Conservation (phyloP, 148 eudicot species). For the Oxyria digyna region DNA sequence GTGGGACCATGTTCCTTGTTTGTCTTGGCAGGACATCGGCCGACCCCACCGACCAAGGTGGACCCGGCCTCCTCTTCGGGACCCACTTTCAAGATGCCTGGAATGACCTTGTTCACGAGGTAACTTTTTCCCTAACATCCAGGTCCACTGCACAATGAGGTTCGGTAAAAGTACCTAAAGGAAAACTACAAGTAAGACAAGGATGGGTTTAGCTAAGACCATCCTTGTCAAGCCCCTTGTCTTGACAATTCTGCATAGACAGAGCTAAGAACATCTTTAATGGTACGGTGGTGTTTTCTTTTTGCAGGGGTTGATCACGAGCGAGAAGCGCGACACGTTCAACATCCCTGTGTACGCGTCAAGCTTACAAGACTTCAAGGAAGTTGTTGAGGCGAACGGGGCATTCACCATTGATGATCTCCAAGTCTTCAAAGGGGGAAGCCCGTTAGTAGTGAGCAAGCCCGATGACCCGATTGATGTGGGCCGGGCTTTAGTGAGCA, state of each 20-base stretch:
- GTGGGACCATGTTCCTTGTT: slow-evolving; percentile 91
- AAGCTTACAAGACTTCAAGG: slow-evolving; percentile 70
- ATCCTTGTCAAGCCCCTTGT: too few relatives aligned
- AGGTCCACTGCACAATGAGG: too few relatives aligned
- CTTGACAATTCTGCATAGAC: too few relatives aligned
- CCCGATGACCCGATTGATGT: slow-evolving; percentile 65
- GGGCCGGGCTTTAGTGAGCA: slow-evolving; percentile 66
- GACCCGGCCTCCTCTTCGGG: slow-evolving; percentile 87
- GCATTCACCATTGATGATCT: slow-evolving; percentile 60
- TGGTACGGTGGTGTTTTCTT: too few relatives aligned
- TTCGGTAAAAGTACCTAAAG: too few relatives aligned
- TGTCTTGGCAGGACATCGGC: slow-evolving; percentile 68
- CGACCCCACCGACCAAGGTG: slow-evolving; percentile 93
- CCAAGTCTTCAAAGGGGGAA: slow-evolving; percentile 74
- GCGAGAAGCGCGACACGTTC: slow-evolving; percentile 74
- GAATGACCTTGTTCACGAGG: slow-evolving; percentile 95
- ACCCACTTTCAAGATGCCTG: slow-evolving; percentile 98
- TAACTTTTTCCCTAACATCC: slow-evolving; percentile 10
- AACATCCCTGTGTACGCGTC: slow-evolving; percentile 91
- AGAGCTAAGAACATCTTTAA: too few relatives aligned
- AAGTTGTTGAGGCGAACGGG: slow-evolving; percentile 72
- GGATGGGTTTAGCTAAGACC: too few relatives aligned
- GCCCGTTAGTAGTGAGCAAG: slow-evolving; percentile 71
- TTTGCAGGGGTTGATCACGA: slow-evolving; percentile 53
- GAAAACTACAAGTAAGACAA: too few relatives aligned